Evolutionary conservation across 306 rosid genomes (phyloP).

Genomic region (Psophocarpus tetragonolobus): DNA sequence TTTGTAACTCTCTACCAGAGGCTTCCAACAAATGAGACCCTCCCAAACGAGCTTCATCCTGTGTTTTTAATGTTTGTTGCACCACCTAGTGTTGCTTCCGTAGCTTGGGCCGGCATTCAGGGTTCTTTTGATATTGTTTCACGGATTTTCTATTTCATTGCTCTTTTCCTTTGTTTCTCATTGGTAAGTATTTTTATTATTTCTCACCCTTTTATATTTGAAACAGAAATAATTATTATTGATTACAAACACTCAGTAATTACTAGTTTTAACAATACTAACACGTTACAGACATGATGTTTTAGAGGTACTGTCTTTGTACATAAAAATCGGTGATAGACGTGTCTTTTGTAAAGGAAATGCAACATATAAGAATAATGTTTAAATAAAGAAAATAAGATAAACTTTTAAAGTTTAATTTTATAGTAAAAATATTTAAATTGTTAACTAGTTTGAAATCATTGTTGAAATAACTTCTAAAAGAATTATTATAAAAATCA

Average conservation of each 20-base stretch:
- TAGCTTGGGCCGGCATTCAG: conserved; percentile 85
- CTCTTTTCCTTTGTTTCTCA: conserved; percentile 83
- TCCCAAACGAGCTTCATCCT: conserved; percentile 92
- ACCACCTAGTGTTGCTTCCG: conserved; percentile 86
- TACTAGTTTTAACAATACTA: not conserved
- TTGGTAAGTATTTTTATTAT: conserved; percentile 48
- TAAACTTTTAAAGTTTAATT: too few relatives aligned
- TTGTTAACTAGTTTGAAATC: too few relatives aligned
- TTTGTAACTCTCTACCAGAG: conserved; percentile 93
- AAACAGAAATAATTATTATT: not conserved
- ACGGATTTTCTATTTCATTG: conserved; percentile 72
- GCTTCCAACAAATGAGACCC: conserved; percentile 80
- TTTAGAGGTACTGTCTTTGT: not conserved
- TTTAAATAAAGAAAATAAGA: too few relatives aligned
- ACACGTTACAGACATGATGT: not conserved
- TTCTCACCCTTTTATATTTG: not conserved
- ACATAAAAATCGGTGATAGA: not conserved
- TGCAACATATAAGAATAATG: not conserved
- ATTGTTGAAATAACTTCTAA: too few relatives aligned
- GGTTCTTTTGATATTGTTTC: conserved; percentile 80
- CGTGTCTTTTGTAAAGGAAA: not conserved
- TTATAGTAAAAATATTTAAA: too few relatives aligned
- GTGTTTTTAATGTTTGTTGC: conserved; percentile 90
- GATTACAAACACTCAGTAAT: not conserved
- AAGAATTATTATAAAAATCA: too few relatives aligned